These are phyloP conservation scores for Termitomyces eurrhizus DNA, from an alignment of 768 basidiomycete species.

Conservation along the genomic window DNA sequence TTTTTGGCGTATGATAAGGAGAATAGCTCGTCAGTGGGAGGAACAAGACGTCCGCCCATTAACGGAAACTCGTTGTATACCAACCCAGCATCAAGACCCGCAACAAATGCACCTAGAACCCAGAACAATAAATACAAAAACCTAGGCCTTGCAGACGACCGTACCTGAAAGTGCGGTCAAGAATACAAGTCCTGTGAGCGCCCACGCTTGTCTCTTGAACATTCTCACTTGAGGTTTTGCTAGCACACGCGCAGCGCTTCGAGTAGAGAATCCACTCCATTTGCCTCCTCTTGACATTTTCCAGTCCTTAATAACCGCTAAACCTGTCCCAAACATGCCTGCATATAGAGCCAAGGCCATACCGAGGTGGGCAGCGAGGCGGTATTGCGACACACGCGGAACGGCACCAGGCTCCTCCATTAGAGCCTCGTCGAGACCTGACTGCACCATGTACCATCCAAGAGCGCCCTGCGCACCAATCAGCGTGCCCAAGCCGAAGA, in stretches of 20 bases:
- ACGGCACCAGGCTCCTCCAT: constrained; percentile 80
- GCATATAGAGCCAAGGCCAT: constrained; percentile 88
- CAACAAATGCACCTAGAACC: constrained; percentile 87
- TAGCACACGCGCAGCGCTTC: constrained; percentile 42
- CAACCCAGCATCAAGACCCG: constrained; percentile 93
- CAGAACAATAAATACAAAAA: background rate
- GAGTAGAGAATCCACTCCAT: constrained; percentile 53
- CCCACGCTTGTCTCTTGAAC: constrained; percentile 58
- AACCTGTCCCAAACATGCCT: constrained; percentile 84
- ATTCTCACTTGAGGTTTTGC: constrained; percentile 51
- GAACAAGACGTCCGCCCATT: constrained; percentile 87
- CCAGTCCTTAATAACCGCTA: constrained; percentile 77
- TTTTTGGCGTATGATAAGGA: constrained; percentile 70
- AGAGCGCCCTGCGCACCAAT: constrained; percentile 90
- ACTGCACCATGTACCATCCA: constrained; percentile 99
- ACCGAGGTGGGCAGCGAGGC: constrained; percentile 93
- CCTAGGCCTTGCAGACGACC: constrained; percentile 13
- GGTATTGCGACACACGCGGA: constrained; percentile 94
- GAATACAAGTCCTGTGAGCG: constrained; percentile 76
- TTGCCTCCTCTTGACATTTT: constrained; percentile 53
- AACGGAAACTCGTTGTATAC: constrained; percentile 98
- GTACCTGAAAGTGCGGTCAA: constrained; percentile 89
- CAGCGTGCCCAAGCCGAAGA: constrained; percentile 70
- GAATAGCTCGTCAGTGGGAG: constrained; percentile 81
- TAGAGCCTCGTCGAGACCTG: constrained; percentile 81